Evolutionary conservation across 352 stramenopile genomes (phyloP).

Genomic region (Phytophthora syringae): DNA sequence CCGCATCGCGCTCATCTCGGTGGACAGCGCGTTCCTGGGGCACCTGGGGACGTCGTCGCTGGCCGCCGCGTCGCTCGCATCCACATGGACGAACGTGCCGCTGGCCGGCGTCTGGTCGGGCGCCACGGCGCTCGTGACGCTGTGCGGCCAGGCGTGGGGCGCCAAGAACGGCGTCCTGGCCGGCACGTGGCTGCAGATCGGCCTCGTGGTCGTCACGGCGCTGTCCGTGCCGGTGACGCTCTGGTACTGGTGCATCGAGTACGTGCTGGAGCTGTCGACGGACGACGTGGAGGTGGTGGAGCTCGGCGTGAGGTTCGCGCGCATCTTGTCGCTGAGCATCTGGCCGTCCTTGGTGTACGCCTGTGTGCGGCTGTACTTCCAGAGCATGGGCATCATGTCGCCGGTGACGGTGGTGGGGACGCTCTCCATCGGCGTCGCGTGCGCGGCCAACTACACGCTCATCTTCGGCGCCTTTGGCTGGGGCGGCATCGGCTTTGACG

Average conservation of each 20-base stretch:
- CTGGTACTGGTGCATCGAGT: conserved; percentile 71
- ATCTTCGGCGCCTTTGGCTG: conserved; percentile 68
- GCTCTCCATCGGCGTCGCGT: conserved; percentile 68
- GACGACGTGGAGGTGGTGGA: conserved; percentile 66
- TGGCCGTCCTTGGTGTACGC: conserved; percentile 81
- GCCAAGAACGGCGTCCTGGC: conserved; percentile 70
- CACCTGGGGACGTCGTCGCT: conserved; percentile 76
- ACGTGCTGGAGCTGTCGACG: conserved; percentile 67
- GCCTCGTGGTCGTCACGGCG: conserved; percentile 52
- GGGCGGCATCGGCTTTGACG: conserved; percentile 73
- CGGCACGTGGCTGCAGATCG: conserved; percentile 81
- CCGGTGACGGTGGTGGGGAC: conserved; percentile 75
- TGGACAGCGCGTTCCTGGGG: conserved; percentile 82
- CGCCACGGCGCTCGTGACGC: conserved; percentile 75
- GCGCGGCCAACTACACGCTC: conserved; percentile 68
- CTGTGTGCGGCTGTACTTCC: conserved; percentile 84
- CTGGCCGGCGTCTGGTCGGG: conserved; percentile 73
- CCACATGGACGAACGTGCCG: conserved; percentile 78
- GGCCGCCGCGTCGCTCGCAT: conserved; percentile 76
- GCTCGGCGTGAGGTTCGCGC: conserved; percentile 72
- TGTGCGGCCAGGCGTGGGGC: conserved; percentile 80
- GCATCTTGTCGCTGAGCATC: conserved; percentile 82
- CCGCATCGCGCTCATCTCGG: conserved; percentile 76
- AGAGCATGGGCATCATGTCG: conserved; percentile 83
- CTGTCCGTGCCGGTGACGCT: conserved; percentile 61